These are phyloP conservation scores for Backusella sp. DNA, from an alignment of 192 early-diverging fungal genomes.

Conservation along the genomic window DNA sequence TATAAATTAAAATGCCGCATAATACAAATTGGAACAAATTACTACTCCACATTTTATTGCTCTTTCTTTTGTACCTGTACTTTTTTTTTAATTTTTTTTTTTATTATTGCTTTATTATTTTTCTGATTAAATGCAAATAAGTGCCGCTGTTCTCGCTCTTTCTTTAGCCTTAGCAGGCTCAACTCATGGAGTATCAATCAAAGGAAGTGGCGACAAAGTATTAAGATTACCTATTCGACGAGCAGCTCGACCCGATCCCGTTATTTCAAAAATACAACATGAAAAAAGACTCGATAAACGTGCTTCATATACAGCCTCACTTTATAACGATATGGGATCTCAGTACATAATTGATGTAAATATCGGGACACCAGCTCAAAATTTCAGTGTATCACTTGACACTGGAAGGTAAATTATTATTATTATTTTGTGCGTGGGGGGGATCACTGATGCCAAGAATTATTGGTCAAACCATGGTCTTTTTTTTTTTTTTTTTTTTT, in stretches of 20 bases:
- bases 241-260: neutral
- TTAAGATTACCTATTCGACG: conserved; percentile 4
- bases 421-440: neutral
- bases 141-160: conserved; percentile 4
- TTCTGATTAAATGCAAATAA: neutral
- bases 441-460: neutral
- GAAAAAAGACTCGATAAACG: conserved; percentile 4
- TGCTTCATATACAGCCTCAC: conserved; percentile 12
- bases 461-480: neutral
- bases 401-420: conserved; percentile 32
- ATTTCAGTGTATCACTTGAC: conserved; percentile 27
- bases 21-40: neutral
- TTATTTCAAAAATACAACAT: neutral
- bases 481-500: neutral
- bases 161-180: neutral
- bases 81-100: neutral
- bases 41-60: neutral
- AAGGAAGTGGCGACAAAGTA: neutral
- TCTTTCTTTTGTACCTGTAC: conserved; percentile 4
- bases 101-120: neutral
- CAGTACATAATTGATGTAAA: conserved; percentile 25
- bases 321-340: conserved; percentile 34
- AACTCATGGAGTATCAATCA: neutral
- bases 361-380: conserved; percentile 30
- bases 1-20: neutral